Conservation (phyloP, 129 eudicot genomes). For the Chrysanthemum seticuspe region DNA sequence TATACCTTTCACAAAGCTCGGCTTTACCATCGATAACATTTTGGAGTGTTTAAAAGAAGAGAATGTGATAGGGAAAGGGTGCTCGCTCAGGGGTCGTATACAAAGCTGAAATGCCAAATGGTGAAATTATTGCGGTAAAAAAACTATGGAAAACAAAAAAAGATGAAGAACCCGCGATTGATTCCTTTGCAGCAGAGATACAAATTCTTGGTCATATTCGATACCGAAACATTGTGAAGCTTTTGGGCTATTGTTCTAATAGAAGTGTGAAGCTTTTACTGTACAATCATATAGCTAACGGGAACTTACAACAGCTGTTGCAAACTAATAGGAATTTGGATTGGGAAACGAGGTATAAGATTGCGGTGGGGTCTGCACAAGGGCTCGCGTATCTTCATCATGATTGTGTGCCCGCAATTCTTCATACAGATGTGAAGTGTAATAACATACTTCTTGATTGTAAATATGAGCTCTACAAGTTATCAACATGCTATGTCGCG, state of each 20-base stretch:
- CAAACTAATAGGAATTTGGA: conserved; percentile 53
- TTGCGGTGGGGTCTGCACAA: conserved; percentile 94
- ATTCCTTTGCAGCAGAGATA: conserved; percentile 88
- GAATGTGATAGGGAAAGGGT: conserved; percentile 40
- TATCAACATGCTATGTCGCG: conserved; percentile 94
- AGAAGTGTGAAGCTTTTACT: conserved; percentile 88
- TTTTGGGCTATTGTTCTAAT: conserved; percentile 83
- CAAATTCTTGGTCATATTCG: conserved; percentile 91
- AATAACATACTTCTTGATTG: too few species aligned
- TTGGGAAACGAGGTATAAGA: conserved; percentile 95
- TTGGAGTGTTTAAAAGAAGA: neutral
- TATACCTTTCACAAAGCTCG: neutral
- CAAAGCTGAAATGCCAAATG: conserved; percentile 90
- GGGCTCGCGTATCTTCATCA: too few species aligned
- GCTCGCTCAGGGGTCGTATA: conserved; percentile 89
- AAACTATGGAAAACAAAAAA: conserved; percentile 87
- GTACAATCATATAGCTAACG: too few species aligned
- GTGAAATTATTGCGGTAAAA: too few species aligned
- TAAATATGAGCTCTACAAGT: conserved; percentile 69
- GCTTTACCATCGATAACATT: neutral
- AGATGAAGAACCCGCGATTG: conserved; percentile 62
- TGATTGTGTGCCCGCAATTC: too few species aligned
- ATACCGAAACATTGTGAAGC: conserved; percentile 82
- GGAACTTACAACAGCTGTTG: conserved; percentile 43
- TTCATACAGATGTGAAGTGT: too few species aligned